Evolutionary conservation across 2,329 filamentous ascomycete species (phyloP).

Genomic region (Penicillium sp.): DNA sequence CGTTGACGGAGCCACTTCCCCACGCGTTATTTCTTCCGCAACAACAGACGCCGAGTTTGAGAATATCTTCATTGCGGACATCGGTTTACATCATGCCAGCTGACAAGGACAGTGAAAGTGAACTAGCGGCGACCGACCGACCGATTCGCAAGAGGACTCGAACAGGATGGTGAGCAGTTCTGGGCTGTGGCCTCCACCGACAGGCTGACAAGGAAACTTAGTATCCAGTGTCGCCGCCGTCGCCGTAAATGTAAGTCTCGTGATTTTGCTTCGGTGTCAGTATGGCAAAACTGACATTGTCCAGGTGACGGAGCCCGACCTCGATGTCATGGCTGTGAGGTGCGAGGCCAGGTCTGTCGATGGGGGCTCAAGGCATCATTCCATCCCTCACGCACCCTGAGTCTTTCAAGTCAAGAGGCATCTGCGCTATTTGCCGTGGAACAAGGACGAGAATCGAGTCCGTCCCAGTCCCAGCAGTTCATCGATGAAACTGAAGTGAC

Average conservation of each 20-base stretch:
- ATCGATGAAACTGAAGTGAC: not conserved
- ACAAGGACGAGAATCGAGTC: not conserved
- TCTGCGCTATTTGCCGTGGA: not conserved
- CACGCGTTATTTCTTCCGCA: too few relatives aligned
- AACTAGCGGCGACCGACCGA: not conserved
- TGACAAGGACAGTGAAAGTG: not conserved
- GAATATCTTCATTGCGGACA: not conserved
- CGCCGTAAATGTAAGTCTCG: not conserved
- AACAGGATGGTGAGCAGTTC: constrained; percentile 1
- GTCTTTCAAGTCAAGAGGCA: constrained; percentile 3
- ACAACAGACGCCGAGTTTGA: not conserved
- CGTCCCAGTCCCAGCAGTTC: not conserved
- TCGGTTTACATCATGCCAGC: not conserved
- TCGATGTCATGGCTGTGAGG: constrained; percentile 7
- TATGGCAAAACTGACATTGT: not conserved
- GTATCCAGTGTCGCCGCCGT: constrained; percentile 2
- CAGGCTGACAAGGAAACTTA: not conserved
- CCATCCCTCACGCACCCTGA: constrained; percentile 8
- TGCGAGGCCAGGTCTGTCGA: constrained; percentile 6
- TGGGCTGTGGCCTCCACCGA: not conserved
- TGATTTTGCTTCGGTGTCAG: not conserved
- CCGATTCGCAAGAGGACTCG: constrained; percentile 3
- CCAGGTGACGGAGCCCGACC: constrained; percentile 11
- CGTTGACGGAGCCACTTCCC: too few relatives aligned
- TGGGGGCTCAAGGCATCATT: constrained; percentile 15